Evolutionary conservation across 306 rosid species (phyloP).

Genomic region (Prinsepia uniflora): DNA sequence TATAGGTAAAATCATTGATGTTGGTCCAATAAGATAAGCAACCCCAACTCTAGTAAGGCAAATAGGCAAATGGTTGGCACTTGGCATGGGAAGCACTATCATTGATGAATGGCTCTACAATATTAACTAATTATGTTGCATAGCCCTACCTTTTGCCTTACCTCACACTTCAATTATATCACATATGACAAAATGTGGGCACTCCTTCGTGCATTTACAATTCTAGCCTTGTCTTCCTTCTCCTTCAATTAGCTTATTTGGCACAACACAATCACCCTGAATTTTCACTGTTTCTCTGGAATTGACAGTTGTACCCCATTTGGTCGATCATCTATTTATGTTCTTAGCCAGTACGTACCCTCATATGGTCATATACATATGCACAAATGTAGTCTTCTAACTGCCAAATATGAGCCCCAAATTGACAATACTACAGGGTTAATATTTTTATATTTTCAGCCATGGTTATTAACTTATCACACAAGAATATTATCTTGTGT

Average conservation of each 20-base stretch:
- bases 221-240: slow-evolving; percentile 22
- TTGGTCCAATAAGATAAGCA: background rate
- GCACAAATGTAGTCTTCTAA: background rate
- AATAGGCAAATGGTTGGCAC: slow-evolving; percentile 25
- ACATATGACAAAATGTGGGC: slow-evolving; percentile 16
- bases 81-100: slow-evolving; percentile 34
- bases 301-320: slow-evolving; percentile 23
- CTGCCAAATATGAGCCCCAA: no score
- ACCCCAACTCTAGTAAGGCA: background rate
- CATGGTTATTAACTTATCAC: no score
- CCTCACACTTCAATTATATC: slow-evolving; percentile 6
- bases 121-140: slow-evolving; percentile 11
- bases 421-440: no score
- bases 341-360: background rate
- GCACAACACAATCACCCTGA: slow-evolving; percentile 24
- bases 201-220: slow-evolving; percentile 23
- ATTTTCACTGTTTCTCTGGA: background rate
- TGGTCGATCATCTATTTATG: background rate
- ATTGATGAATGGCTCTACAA: background rate
- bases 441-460: no score
- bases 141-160: slow-evolving; percentile 21
- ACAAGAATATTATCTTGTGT: no score
- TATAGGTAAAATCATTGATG: no score
- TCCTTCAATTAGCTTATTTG: slow-evolving; percentile 10
- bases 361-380: background rate